Base-by-base conservation (phyloP, 2,329 filamentous ascomycete genomes). In the Alternaria rosae region DNA sequence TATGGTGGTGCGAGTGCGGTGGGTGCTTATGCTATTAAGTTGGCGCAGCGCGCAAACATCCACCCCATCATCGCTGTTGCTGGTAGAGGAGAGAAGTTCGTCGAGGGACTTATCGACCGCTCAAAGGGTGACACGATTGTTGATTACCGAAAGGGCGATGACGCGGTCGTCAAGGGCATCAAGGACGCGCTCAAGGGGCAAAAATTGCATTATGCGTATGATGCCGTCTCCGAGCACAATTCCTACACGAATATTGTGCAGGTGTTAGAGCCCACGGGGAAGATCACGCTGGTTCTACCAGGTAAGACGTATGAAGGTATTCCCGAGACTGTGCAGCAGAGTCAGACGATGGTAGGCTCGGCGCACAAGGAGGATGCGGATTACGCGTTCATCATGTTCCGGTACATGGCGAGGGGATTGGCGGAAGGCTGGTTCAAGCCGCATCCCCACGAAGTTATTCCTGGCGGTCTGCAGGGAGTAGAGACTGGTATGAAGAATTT, bases 141-240 rank as follows among this genome's bases (percentile, higher is more conserved):
- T 48, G 82, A 88, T 61, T 88, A 88, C 75, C 84, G 86, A 25
- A 72, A 80, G 0, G 88, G 87, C 10, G 81, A 86, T 56, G 85
- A 85, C 0, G 67, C 68, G 0, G 66, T 74, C 1, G 66, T 75
- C 0, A 75, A 57, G 75, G 78, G 77, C 15, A 78, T 88, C 65
- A 78, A 81, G 35, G 76, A 81, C 13, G 82, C 82, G 3, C 77
- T 84, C 13, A 75, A 81, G 4, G 81, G 80, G 3, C 68, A 78
- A 12, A 81, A 82, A 62, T 67, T 87, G 15, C 66, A 80, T 6
- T 80, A 88, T 62, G 87, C 86, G 0, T 85, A 85, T 59, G 89
- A 91, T 67, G 85, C 87, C 0, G 83, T 88, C 0, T 82, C 82
- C 2, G 86, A 89, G 66, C 80, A 87, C 12, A 81, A 82, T 6